Evolutionary conservation across 768 basidiomycete genomes (phyloP).

Genomic region (Pleurotus tuoliensis): DNA sequence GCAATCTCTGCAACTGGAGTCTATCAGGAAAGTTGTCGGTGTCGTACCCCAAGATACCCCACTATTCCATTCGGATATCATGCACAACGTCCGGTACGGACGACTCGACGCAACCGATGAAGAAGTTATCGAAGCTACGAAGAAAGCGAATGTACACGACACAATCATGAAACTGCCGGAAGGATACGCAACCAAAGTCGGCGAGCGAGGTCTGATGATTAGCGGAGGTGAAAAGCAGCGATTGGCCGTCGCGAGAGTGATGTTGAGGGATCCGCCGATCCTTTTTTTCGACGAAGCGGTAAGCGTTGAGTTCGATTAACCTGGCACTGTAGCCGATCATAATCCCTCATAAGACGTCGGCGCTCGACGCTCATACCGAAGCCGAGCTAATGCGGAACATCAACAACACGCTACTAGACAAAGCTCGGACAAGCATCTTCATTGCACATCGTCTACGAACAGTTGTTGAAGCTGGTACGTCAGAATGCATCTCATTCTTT

Average conservation of each 20-base stretch:
- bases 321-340: neutral
- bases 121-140: constrained; percentile 80
- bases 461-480: constrained; percentile 81
- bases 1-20: constrained; percentile 62
- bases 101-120: constrained; percentile 83
- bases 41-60: constrained; percentile 99
- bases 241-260: constrained; percentile 86
- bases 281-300: constrained; percentile 99
- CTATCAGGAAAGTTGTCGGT: constrained; percentile 73
- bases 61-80: constrained; percentile 90
- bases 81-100: constrained; percentile 96
- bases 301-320: constrained; percentile 23
- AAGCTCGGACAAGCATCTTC: constrained; percentile 89
- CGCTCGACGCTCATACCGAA: constrained; percentile 93
- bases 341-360: constrained; percentile 69
- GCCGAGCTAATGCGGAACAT: constrained; percentile 94
- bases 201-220: constrained; percentile 96
- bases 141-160: constrained; percentile 83
- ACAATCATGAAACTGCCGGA: constrained; percentile 80
- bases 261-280: constrained; percentile 94
- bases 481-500: too few relatives aligned
- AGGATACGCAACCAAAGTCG: constrained; percentile 86
- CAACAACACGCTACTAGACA: constrained; percentile 70
- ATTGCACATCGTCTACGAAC: constrained; percentile 93
- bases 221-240: constrained; percentile 98